Evolutionary conservation across 2,329 filamentous ascomycete species (phyloP).

Genomic region (Talaromyces sp.): DNA sequence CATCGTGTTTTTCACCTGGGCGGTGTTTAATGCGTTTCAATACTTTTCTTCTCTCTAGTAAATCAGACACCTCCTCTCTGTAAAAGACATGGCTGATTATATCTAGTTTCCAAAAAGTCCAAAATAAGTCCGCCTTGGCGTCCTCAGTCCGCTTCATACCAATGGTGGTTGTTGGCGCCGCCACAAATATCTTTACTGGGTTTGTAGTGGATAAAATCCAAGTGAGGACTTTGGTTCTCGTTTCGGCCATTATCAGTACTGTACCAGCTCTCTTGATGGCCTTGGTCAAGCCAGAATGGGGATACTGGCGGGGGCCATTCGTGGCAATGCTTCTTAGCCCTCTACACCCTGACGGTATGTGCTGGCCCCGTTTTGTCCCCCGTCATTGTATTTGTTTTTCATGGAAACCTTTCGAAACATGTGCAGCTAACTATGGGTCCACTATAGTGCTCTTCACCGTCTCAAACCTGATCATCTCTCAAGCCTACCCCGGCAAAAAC

Average conservation of each 20-base stretch:
- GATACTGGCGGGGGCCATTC: conserved; percentile 46
- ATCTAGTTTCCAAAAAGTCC: conserved; percentile 43
- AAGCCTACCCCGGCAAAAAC: conserved; percentile 51
- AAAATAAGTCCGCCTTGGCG: conserved; percentile 39
- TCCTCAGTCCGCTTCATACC: conserved; percentile 45
- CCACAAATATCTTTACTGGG: conserved; percentile 43
- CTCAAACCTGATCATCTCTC: conserved; percentile 50
- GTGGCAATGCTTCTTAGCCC: conserved; percentile 42
- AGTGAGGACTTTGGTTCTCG: conserved; percentile 39
- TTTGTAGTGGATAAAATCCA: conserved; percentile 41
- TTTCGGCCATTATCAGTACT: conserved; percentile 29
- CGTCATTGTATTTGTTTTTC: background rate
- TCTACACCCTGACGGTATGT: conserved; percentile 34
- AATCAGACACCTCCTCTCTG: too few relatives aligned
- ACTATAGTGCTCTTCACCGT: conserved; percentile 49
- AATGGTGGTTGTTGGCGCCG: conserved; percentile 29
- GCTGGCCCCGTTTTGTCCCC: conserved; percentile 8
- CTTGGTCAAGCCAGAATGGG: conserved; percentile 41
- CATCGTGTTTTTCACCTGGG: conserved; percentile 28
- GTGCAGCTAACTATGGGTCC: conserved; percentile 12
- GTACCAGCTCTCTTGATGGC: conserved; percentile 44
- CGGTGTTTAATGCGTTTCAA: conserved; percentile 23
- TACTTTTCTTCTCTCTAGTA: conserved; percentile 18
- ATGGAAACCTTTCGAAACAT: background rate
- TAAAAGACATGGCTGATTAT: background rate